Evolutionary conservation across 495 filamentous ascomycete species (phyloP).

Genomic region (Penicillium roqueforti): DNA sequence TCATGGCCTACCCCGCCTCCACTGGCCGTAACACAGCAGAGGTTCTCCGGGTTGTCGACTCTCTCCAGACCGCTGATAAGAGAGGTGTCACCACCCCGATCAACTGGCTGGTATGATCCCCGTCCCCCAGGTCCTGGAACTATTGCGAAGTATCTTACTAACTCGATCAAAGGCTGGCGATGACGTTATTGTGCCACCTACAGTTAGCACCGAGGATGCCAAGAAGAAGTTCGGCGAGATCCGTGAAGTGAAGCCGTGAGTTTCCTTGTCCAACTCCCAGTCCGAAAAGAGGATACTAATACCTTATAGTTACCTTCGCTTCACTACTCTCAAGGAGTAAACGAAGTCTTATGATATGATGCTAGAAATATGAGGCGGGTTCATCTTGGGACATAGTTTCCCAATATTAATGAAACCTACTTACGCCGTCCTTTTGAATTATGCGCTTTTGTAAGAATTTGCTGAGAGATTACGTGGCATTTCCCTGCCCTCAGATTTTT

Average conservation of each 20-base stretch:
- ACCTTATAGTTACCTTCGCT: slow-evolving; percentile 40
- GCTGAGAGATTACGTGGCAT: too few species aligned
- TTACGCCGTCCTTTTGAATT: not conserved
- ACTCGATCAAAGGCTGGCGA: slow-evolving; percentile 40
- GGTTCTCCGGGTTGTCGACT: slow-evolving; percentile 62
- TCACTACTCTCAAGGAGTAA: slow-evolving; percentile 43
- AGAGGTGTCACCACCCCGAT: slow-evolving; percentile 62
- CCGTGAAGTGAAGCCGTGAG: slow-evolving; percentile 60
- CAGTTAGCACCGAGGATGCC: slow-evolving; percentile 58
- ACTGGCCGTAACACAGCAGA: slow-evolving; percentile 63
- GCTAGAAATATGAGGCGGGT: slow-evolving; percentile 12
- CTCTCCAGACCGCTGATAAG: slow-evolving; percentile 59
- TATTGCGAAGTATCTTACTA: not conserved
- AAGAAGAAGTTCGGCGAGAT: slow-evolving; percentile 65
- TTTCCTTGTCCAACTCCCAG: slow-evolving; percentile 1
- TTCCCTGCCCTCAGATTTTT: too few species aligned
- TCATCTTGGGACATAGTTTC: not conserved
- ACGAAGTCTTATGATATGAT: slow-evolving; percentile 20
- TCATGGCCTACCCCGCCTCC: slow-evolving; percentile 64
- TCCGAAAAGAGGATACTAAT: slow-evolving; percentile 15
- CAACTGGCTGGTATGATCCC: slow-evolving; percentile 39
- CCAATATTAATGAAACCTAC: not conserved
- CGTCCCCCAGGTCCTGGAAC: not conserved
- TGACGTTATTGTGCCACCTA: slow-evolving; percentile 65
- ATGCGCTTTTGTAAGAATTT: not conserved